A percentile compares a stretch with the other conserved stretches of the same genome.
Conservation (phyloP, 2,329 filamentous ascomycete genomes). For the Clarireedia monteithiana region DNA sequence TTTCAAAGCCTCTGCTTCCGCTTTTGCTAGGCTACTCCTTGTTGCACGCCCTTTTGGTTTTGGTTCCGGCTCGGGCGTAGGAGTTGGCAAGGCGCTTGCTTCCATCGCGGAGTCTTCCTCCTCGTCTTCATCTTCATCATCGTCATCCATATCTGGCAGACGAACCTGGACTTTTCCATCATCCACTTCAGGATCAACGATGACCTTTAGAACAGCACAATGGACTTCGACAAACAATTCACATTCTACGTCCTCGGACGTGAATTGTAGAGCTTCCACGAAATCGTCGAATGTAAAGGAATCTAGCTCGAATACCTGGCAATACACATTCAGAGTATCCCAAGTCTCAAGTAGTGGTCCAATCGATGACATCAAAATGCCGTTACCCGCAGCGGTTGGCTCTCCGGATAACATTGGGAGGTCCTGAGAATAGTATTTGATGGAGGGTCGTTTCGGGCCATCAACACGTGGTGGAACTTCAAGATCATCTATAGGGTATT, state of each 20-base stretch:
- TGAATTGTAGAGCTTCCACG: constrained; percentile 74
- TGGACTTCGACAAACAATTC: constrained; percentile 87
- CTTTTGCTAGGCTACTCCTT: constrained; percentile 76
- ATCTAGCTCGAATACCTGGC: constrained; percentile 86
- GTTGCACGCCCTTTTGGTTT: constrained; percentile 65
- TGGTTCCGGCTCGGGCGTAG: constrained; percentile 63
- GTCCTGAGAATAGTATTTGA: constrained; percentile 71
- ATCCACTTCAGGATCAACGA: constrained; percentile 68
- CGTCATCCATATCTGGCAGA: constrained; percentile 61
- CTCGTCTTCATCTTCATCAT: constrained; percentile 43
- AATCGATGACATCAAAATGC: constrained; percentile 77
- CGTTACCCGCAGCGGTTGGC: constrained; percentile 41
- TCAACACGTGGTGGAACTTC: constrained; percentile 64
- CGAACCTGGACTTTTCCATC: constrained; percentile 73
- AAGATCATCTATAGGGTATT: constrained; percentile 93
- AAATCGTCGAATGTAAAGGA: constrained; percentile 98
- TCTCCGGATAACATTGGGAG: constrained; percentile 44
- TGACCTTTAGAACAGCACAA: constrained; percentile 79
- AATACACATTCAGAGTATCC: constrained; percentile 98
- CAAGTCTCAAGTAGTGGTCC: constrained; percentile 82
- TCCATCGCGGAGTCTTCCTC: constrained; percentile 58
- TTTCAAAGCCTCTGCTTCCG: constrained; percentile 63
- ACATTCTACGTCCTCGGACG: constrained; percentile 65
- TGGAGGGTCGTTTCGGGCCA: constrained; percentile 56
- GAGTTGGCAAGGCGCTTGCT: constrained; percentile 43